Base-by-base conservation (phyloP, 192 early-diverging fungal species). In the Coemansia sp. region DNA sequence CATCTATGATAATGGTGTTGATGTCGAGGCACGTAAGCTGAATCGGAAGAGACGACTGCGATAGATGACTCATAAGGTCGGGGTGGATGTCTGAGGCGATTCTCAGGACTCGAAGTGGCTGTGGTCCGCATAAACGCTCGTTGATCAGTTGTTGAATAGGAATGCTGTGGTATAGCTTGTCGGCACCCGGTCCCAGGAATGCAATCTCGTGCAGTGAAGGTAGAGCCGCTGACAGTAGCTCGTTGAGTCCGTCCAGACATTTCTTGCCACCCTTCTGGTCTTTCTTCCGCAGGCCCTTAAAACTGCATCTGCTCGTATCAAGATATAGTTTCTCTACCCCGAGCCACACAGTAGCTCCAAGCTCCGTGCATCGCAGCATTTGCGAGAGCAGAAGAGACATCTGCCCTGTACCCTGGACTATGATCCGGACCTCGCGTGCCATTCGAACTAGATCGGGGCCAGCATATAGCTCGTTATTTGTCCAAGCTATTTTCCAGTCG, bases 1-100 rank as follows among this genome's bases (percentile, higher is more conserved):
- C 29, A 8, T 54, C 13, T 11, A 3, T 19, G 0, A 4, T 11
- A 33, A 54, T 54, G 11, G 51, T 33, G 51, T 54, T 54, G 14
- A 33, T 54, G 51, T 54, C 51, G 5, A 54, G 51, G 29, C 29
- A 33, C 10, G 14, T 33, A 54, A 54, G 51, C 14, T 29, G 14
- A 13, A 54, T 54, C 51, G 27, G 51, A 14, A 29, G 13, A 16
- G 13, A 31, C 3, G 16, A 87, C 89, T 1, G 84, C 92, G 31
- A 97, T 73, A 69, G 50, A 61, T 42, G 41, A 27, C 54, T 19
- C n/a, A 3, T n/a, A 7, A 63, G 48, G 11, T n/a, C 17, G 19
- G 68, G 68, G 48, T 61, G 60, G 16, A 56, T 27, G 36, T 69
- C 68, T 1, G 44, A 27, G 17, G 24, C 36, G 14, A 69, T 17